Conservation (phyloP, 805 yeast species). For the Starmera quercuum region DNA sequence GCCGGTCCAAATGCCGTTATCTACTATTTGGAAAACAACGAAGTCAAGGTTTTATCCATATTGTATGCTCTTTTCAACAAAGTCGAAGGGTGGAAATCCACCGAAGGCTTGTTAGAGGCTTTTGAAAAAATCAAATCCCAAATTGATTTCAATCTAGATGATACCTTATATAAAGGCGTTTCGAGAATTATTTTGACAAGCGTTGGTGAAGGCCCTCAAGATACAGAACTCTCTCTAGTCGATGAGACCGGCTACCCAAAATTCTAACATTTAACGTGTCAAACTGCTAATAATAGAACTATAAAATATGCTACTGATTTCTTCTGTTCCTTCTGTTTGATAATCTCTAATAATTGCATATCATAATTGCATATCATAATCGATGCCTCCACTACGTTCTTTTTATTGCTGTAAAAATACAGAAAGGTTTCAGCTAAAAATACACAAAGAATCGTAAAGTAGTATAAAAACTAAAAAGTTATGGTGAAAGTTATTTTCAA, state of each 20-base stretch:
- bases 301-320: neutral
- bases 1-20: constrained; percentile 99
- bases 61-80: constrained; percentile 51
- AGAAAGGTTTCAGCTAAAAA: neutral
- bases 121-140: constrained; percentile 23
- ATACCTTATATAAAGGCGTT: constrained; percentile 60
- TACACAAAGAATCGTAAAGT: too few relatives aligned
- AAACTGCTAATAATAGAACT: neutral
- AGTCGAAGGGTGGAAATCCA: constrained; percentile 62
- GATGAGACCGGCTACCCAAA: constrained; percentile 60
- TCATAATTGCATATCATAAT: too few relatives aligned
- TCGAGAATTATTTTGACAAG: constrained; percentile 76
- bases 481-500: too few relatives aligned
- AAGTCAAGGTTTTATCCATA: constrained; percentile 62
- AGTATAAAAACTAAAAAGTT: too few relatives aligned
- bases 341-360: too few relatives aligned
- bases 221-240: constrained; percentile 46
- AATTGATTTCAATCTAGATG: constrained; percentile 34
- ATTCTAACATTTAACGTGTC: constrained; percentile 5
- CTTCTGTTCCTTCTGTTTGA: neutral
- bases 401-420: neutral
- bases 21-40: constrained; percentile 76
- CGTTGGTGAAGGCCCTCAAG: constrained; percentile 85
- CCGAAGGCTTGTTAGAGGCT: constrained; percentile 14
- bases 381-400: too few relatives aligned